Percentiles rank a stretch among this genome's conserved stretches.
These are phyloP conservation scores for Gaeumannomyces sp. DNA, from an alignment of 2,329 filamentous ascomycete species.

Conservation along the genomic window DNA sequence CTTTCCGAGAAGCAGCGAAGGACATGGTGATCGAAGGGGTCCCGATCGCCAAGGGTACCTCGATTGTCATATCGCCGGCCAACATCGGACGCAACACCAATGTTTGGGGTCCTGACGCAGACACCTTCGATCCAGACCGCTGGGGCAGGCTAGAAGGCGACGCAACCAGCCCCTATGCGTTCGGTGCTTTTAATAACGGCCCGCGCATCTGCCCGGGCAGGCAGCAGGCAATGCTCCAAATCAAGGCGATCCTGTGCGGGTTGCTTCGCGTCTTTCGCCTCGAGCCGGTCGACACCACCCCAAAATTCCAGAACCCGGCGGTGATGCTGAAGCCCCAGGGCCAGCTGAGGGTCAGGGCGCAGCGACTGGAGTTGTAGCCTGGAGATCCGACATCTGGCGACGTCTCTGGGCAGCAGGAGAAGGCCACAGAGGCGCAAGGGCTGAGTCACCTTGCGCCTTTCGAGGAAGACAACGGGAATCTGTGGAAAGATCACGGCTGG, in stretches of 20 bases:
- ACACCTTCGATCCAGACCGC: slow-evolving; percentile 30
- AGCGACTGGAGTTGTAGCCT: background rate
- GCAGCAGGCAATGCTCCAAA: slow-evolving; percentile 21
- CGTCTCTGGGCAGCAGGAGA: background rate
- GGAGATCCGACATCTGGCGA: background rate
- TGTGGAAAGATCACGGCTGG: background rate
- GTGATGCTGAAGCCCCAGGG: slow-evolving; percentile 5
- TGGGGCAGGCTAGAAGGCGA: slow-evolving; percentile 23
- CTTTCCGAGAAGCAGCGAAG: slow-evolving; percentile 13
- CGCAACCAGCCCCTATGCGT: slow-evolving; percentile 23
- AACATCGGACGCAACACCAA: slow-evolving; percentile 28
- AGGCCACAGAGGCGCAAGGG: too few species aligned
- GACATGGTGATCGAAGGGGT: slow-evolving; percentile 28
- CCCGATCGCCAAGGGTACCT: slow-evolving; percentile 29
- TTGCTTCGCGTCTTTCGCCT: slow-evolving; percentile 15
- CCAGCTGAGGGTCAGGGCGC: slow-evolving; percentile 1
- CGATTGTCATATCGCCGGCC: slow-evolving; percentile 28
- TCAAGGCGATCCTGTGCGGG: slow-evolving; percentile 21
- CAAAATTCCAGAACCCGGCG: background rate
- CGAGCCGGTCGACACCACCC: background rate
- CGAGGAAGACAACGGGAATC: background rate
- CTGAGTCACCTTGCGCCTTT: background rate
- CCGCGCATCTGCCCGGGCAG: slow-evolving; percentile 22
- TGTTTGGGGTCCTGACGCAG: slow-evolving; percentile 32
- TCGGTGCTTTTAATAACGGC: slow-evolving; percentile 23